phyloP scores from a whole-genome alignment of 371 early-diverging fungal genomes.

The Saksenaea vasiformis region DNA sequence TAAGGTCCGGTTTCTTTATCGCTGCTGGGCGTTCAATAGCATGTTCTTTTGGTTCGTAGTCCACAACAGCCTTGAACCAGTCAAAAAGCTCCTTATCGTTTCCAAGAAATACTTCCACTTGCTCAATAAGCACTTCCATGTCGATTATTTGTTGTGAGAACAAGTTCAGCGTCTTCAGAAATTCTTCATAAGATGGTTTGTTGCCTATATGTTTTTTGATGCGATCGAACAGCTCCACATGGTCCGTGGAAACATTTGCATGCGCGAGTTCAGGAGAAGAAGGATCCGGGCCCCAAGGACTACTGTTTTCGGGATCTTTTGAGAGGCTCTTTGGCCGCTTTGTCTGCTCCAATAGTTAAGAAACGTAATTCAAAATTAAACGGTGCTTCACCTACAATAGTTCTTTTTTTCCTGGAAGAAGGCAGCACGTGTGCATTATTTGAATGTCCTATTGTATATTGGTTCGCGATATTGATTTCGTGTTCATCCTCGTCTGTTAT shows the following conservation, averaged over 20 bases:
- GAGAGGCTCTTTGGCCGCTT: too few species aligned
- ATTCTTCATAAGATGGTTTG: slow-evolving; percentile 87
- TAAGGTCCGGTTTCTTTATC: slow-evolving; percentile 54
- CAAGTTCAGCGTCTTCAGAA: slow-evolving; percentile 92
- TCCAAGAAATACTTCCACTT: slow-evolving; percentile 77
- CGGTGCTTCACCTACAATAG: too few species aligned
- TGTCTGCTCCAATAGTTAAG: too few species aligned
- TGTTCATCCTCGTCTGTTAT: too few species aligned
- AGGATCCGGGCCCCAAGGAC: too few species aligned
- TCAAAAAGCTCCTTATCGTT: slow-evolving; percentile 77
- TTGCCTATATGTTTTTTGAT: slow-evolving; percentile 80
- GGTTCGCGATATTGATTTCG: too few species aligned
- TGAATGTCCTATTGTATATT: too few species aligned
- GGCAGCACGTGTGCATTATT: too few species aligned
- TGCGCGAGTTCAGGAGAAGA: too few species aligned
- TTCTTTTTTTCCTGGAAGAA: too few species aligned
- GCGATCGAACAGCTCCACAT: slow-evolving; percentile 88
- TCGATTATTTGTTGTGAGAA: slow-evolving; percentile 94
- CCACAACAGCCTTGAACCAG: slow-evolving; percentile 93
- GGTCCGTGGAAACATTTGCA: slow-evolving; percentile 49
- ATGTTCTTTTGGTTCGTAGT: slow-evolving; percentile 71
- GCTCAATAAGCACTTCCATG: slow-evolving; percentile 78
- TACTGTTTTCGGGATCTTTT: too few species aligned
- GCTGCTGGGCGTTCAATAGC: slow-evolving; percentile 37
- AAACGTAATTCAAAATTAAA: too few species aligned